A percentile compares a stretch with the other conserved stretches of the same genome.
Conservation (phyloP, 202 grass and related monocot species). For the Brachypodium distachyon region DNA sequence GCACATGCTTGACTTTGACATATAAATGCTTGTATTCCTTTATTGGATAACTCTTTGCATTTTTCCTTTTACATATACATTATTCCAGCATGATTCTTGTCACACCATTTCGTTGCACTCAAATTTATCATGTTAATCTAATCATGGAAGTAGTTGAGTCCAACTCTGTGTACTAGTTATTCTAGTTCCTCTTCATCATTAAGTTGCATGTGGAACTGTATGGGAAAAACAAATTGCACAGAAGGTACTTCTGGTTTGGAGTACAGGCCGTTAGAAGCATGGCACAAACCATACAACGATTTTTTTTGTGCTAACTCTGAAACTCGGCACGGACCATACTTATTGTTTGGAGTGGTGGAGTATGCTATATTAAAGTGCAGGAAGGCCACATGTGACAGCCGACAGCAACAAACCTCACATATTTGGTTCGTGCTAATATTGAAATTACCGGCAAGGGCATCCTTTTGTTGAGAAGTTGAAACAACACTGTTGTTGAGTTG, state of each 20-base stretch:
- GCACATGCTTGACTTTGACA: neutral
- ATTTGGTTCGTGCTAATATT: neutral
- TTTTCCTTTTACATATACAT: neutral
- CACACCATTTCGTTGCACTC: neutral
- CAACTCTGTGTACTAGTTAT: neutral
- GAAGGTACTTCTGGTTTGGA: neutral
- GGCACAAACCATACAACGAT: neutral
- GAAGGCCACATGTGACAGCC: neutral
- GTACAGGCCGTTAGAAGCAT: neutral
- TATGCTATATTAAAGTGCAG: neutral
- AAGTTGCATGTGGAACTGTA: neutral
- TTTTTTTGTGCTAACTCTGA: neutral
- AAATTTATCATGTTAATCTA: neutral
- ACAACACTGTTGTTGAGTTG: neutral
- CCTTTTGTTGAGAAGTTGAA: neutral
- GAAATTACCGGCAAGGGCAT: neutral
- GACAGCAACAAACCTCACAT: neutral
- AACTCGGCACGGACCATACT: too few species aligned
- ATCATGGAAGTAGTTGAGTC: neutral
- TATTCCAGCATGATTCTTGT: neutral
- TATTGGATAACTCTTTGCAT: neutral
- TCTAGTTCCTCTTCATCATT: conserved; percentile 1
- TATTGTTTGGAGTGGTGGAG: neutral
- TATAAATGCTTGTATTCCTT: neutral
- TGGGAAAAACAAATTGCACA: neutral